Conservation (phyloP, 2,329 filamentous ascomycete genomes). For the Ophiognomonia clavigignenti-juglandacearum region DNA sequence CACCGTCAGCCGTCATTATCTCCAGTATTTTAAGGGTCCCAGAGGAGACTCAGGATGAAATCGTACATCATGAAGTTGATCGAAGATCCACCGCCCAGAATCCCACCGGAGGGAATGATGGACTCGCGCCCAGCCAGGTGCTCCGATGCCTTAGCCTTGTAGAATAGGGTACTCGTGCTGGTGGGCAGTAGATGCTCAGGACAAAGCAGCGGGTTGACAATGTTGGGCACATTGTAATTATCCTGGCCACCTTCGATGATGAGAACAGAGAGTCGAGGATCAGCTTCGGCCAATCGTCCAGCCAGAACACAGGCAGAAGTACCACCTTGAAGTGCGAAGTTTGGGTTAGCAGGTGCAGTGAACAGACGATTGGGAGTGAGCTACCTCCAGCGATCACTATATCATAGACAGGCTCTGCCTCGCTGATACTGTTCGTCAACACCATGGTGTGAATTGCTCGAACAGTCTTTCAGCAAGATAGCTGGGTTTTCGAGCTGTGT, state of each 20-base stretch:
- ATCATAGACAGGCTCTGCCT: too few species aligned
- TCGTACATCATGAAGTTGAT: constrained; percentile 43
- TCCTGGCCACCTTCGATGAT: constrained; percentile 50
- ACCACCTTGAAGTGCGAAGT: too few species aligned
- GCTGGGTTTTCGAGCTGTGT: too few species aligned
- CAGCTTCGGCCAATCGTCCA: constrained; percentile 43
- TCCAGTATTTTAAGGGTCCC: too few species aligned
- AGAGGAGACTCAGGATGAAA: too few species aligned
- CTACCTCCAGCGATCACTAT: too few species aligned
- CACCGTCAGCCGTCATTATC: too few species aligned
- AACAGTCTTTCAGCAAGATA: too few species aligned
- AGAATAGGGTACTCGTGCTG: constrained; percentile 37
- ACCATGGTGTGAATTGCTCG: too few species aligned
- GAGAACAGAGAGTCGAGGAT: constrained; percentile 43
- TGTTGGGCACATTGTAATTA: constrained; percentile 42
- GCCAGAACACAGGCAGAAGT: constrained; percentile 45
- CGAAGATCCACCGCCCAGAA: constrained; percentile 49
- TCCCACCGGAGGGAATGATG: constrained; percentile 33
- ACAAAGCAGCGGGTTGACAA: constrained; percentile 46
- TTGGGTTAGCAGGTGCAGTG: too few species aligned
- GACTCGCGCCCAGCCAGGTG: constrained; percentile 38
- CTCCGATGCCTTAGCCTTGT: constrained; percentile 39
- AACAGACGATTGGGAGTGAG: too few species aligned
- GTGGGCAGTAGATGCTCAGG: constrained; percentile 36
- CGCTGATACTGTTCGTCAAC: too few species aligned